Evolutionary conservation across 139 green algal genomes (phyloP).

Genomic region (Micromonas pusilla): DNA sequence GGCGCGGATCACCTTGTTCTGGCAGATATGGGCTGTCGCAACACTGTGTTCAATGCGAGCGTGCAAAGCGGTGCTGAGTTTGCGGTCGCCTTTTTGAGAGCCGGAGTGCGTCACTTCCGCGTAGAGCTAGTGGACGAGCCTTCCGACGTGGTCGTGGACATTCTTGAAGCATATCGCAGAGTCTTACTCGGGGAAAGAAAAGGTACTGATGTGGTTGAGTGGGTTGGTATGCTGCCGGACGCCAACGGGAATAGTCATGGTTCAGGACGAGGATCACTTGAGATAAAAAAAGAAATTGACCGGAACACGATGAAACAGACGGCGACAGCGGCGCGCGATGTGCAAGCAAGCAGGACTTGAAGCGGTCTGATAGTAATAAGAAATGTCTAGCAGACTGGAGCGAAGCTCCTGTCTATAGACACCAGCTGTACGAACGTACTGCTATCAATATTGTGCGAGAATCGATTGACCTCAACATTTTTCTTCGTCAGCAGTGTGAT

Average conservation of each 20-base stretch:
- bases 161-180: constrained; percentile 57
- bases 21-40: constrained; percentile 74
- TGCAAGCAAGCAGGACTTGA: background rate
- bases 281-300: background rate
- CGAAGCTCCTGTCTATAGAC: no score
- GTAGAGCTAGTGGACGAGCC: constrained; percentile 78
- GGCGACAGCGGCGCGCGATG: background rate
- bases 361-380: background rate
- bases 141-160: constrained; percentile 41
- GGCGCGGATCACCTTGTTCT: constrained; percentile 73
- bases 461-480: no score
- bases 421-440: no score
- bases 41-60: constrained; percentile 79
- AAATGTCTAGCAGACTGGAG: no score
- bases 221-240: background rate
- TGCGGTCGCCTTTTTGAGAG: constrained; percentile 34
- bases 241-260: background rate
- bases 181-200: background rate
- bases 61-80: constrained; percentile 50
- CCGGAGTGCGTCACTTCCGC: constrained; percentile 44
- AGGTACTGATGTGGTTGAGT: background rate
- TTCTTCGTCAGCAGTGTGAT: no score
- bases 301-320: background rate
- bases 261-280: background rate
- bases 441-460: no score